Base-by-base conservation (phyloP, 2,329 filamentous ascomycete genomes). In the Cladosporium cucumerinum region DNA sequence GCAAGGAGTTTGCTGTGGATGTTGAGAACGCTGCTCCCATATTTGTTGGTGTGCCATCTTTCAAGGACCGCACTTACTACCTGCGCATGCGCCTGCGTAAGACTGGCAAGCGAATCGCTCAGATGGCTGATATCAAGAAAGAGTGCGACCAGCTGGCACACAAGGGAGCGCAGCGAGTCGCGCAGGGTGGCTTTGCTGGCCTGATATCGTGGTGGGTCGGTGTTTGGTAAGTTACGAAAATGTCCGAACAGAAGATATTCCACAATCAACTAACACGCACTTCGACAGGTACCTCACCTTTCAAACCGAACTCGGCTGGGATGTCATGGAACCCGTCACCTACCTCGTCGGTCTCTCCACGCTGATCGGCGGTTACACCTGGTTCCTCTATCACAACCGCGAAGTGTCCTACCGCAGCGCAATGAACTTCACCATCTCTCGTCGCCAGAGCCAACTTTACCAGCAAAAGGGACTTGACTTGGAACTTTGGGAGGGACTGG, bases 381-480 rank as follows among this genome's bases (percentile, higher is more conserved):
- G 92, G 92, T 97, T 97, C 76, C 81, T 97, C 14, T 96, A 93
- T 78, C 91, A 97, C 80, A 96, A 93, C 78, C 87, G 91, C 23
- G 93, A 97, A 78, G 88, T 96, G 52, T 67, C 87, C 69, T 97
- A 97, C 81, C 89, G 90, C 70, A 89, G 89, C 2, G 92, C 93
- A 30, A 87, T 97, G 80, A 93, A 96, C 75, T 84, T 96, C 62
- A 97, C 93, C 7, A 90, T 97, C 43, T 91, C 87, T 43, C 84
- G 87, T 39, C 85, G 93, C 5, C 93, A 96, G 77, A 84, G 86
- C 63, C 86, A 88, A 61, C 81, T 97, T 12, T 97, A 97, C 75
- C 84, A 90, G 69, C 80, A 84, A 51, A 86, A 87, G 12, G 91
- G 91, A 0, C 92, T 97, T 69, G 89, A 97, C 72, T 75, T 91